phyloP scores from a whole-genome alignment of 768 basidiomycete species.

The Neoboletus subvelutipes region DNA sequence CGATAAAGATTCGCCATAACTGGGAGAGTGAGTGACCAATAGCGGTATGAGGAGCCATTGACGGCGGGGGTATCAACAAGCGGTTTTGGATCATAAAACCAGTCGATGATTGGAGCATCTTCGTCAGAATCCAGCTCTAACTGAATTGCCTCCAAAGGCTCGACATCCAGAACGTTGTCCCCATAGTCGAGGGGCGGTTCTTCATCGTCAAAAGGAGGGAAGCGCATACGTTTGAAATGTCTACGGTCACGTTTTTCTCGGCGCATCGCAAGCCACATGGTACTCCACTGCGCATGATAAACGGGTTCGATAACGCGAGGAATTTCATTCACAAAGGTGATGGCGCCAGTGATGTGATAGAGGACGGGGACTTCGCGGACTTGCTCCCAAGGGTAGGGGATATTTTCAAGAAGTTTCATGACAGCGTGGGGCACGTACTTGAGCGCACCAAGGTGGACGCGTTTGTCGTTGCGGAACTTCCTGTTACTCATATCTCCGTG shows the following conservation, averaged over 20 bases:
- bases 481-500: constrained; percentile 99
- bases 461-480: constrained; percentile 99
- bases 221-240: constrained; percentile 99
- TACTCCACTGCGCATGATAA: constrained; percentile 99
- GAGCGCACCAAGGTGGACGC: constrained; percentile 96
- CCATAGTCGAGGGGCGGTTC: constrained; percentile 99
- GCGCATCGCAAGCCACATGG: constrained; percentile 99
- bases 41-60: constrained; percentile 91
- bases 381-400: constrained; percentile 98
- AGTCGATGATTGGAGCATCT: constrained; percentile 88
- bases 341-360: constrained; percentile 99
- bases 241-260: constrained; percentile 97
- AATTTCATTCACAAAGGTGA: constrained; percentile 98
- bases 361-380: constrained; percentile 98
- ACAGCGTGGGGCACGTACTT: constrained; percentile 99
- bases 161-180: constrained; percentile 97
- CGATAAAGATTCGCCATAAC: constrained; percentile 97
- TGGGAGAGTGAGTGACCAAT: constrained; percentile 90
- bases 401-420: constrained; percentile 98
- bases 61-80: constrained; percentile 86
- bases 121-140: constrained; percentile 92
- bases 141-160: constrained; percentile 97
- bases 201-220: constrained; percentile 99
- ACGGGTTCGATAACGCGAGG: constrained; percentile 96
- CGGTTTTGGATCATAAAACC: constrained; percentile 99